A percentile compares a stretch with the other conserved stretches of the same genome.
These are phyloP conservation scores for Penicillium manginii DNA, from an alignment of 495 filamentous ascomycete genomes.

Conservation along the genomic window DNA sequence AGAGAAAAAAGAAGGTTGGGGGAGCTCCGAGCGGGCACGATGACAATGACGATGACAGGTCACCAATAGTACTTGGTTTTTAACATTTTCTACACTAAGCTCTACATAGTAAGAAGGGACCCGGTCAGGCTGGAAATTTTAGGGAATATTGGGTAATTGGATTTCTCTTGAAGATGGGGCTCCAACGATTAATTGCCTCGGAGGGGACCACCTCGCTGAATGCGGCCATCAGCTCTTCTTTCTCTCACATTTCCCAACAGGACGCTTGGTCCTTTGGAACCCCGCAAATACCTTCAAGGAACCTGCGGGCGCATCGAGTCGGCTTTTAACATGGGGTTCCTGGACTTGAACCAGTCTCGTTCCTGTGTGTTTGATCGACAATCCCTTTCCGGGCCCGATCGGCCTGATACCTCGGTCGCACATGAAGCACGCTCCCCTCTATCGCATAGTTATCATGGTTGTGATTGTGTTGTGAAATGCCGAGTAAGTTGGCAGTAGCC, in stretches of 20 bases:
- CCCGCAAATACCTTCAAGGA: constrained; percentile 18
- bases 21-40: constrained; percentile 8
- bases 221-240: constrained; percentile 7
- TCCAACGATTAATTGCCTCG: constrained; percentile 17
- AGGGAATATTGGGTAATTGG: neutral
- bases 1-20: constrained; percentile 12
- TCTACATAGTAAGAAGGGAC: neutral
- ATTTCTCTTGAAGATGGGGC: constrained; percentile 4
- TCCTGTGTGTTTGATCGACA: constrained; percentile 24
- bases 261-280: constrained; percentile 27
- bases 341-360: constrained; percentile 12
- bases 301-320: constrained; percentile 6
- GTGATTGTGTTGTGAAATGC: constrained; percentile 10
- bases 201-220: constrained; percentile 9
- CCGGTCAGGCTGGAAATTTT: constrained; percentile 2
- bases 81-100: neutral
- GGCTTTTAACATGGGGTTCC: constrained; percentile 12
- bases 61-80: too few relatives aligned
- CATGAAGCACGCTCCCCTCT: constrained; percentile 24
- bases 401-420: constrained; percentile 29
- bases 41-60: constrained; percentile 1
- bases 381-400: constrained; percentile 18
- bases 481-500: constrained; percentile 9
- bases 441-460: neutral
- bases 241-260: constrained; percentile 7